A percentile compares a stretch with the other conserved stretches of the same genome.
Evolutionary conservation across 345 rosid species (phyloP).

Genomic region (Cardamine resedifolia): DNA sequence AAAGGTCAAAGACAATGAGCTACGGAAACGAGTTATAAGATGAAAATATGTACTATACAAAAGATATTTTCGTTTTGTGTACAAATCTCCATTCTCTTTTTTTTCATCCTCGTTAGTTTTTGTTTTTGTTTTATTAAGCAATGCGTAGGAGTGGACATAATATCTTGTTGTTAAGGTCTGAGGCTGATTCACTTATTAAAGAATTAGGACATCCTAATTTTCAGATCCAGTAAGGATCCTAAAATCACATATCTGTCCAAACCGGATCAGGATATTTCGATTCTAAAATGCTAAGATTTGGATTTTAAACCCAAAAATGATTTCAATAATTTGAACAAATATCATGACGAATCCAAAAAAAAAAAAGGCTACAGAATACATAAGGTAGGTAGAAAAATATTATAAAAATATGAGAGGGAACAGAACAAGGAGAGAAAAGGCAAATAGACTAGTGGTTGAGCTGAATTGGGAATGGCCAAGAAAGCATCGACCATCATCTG

Average conservation of each 20-base stretch:
- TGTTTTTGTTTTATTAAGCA: too few species aligned
- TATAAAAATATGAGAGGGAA: background rate
- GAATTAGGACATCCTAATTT: background rate
- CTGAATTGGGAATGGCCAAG: conserved; percentile 36
- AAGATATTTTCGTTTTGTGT: background rate
- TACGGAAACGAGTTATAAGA: background rate
- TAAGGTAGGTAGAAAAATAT: background rate
- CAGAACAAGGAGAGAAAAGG: conserved; percentile 11
- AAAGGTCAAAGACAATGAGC: background rate
- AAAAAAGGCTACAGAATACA: background rate
- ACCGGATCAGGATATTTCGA: background rate
- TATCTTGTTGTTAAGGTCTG: background rate
- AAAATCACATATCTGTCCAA: background rate
- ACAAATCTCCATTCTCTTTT: background rate
- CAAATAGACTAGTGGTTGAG: conserved; percentile 20
- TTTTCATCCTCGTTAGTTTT: background rate
- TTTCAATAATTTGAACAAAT: background rate
- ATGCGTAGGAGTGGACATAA: background rate
- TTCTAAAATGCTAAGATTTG: background rate
- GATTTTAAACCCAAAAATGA: background rate
- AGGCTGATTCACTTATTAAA: background rate
- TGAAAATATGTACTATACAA: background rate
- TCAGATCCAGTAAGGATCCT: background rate
- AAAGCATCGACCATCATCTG: conserved; percentile 60
- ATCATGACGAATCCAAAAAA: background rate